Evolutionary conservation across 768 basidiomycete genomes (phyloP).

Genomic region (Kwoniella mangroviensis): DNA sequence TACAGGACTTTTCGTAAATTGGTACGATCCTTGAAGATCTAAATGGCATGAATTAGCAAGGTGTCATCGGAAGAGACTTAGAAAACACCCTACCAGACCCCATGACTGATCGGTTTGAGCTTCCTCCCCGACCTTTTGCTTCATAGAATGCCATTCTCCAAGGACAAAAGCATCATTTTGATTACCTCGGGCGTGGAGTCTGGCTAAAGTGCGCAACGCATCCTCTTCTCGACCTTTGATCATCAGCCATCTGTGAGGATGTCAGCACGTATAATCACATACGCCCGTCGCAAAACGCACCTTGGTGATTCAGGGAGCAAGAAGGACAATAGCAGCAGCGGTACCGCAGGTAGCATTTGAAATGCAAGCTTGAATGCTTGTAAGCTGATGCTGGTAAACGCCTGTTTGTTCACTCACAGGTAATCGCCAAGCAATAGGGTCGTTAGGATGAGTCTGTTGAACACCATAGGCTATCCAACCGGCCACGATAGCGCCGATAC

Average conservation of each 20-base stretch:
- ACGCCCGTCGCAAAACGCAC: background rate
- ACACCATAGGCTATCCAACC: constrained; percentile 88
- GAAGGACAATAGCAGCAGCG: constrained; percentile 65
- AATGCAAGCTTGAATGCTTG: constrained; percentile 61
- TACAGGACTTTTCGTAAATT: constrained; percentile 37
- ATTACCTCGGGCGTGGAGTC: constrained; percentile 82
- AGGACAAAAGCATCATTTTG: constrained; percentile 60
- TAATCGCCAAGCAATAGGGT: constrained; percentile 35
- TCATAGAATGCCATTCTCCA: constrained; percentile 65
- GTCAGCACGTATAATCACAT: too few relatives aligned
- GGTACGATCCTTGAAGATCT: constrained; percentile 54
- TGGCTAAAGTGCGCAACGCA: constrained; percentile 73
- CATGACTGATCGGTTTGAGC: constrained; percentile 61
- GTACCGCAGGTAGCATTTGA: constrained; percentile 43
- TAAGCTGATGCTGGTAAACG: constrained; percentile 65
- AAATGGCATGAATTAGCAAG: constrained; percentile 54
- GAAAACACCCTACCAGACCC: constrained; percentile 43
- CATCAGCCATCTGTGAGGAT: constrained; percentile 66
- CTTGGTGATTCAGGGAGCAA: constrained; percentile 80
- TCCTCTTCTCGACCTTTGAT: constrained; percentile 73
- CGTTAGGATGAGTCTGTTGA: constrained; percentile 46
- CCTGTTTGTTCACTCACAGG: constrained; percentile 9
- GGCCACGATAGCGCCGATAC: constrained; percentile 80
- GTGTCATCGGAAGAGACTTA: background rate
- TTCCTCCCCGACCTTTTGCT: constrained; percentile 70